phyloP scores from a whole-genome alignment of 345 rosid genomes.

The Rhodamnia rubescens region DNA sequence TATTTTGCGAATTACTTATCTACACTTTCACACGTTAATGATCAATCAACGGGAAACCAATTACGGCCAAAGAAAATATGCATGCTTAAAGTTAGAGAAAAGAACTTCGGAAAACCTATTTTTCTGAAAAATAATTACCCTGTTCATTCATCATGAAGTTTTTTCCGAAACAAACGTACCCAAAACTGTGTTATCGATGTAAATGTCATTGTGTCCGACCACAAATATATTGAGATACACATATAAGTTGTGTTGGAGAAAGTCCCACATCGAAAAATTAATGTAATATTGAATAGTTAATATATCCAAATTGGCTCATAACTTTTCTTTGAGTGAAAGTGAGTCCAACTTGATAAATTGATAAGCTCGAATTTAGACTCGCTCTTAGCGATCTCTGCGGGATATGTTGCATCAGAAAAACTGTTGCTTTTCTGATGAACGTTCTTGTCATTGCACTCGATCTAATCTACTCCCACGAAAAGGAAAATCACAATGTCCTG shows the following conservation, averaged over 20 bases:
- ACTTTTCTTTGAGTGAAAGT: too few species aligned
- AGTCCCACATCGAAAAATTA: too few species aligned
- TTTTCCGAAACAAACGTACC: fast-evolving
- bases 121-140: fast-evolving
- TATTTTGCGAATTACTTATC: fast-evolving
- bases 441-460: neutral
- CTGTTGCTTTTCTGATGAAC: too few species aligned
- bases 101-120: neutral
- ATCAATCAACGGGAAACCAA: fast-evolving
- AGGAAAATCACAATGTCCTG: neutral
- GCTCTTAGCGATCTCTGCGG: too few species aligned
- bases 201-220: neutral
- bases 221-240: too few species aligned
- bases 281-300: too few species aligned
- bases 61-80: fast-evolving
- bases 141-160: neutral
- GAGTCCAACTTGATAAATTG: too few species aligned
- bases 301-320: too few species aligned
- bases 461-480: neutral
- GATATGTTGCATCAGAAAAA: too few species aligned
- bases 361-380: fast-evolving
- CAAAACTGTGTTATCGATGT: neutral
- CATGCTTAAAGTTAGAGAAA: neutral
- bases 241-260: too few species aligned
- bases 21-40: neutral